These are phyloP conservation scores for Rhododendron vialii DNA, from an alignment of 148 eudicot genomes.

Conservation along the genomic window DNA sequence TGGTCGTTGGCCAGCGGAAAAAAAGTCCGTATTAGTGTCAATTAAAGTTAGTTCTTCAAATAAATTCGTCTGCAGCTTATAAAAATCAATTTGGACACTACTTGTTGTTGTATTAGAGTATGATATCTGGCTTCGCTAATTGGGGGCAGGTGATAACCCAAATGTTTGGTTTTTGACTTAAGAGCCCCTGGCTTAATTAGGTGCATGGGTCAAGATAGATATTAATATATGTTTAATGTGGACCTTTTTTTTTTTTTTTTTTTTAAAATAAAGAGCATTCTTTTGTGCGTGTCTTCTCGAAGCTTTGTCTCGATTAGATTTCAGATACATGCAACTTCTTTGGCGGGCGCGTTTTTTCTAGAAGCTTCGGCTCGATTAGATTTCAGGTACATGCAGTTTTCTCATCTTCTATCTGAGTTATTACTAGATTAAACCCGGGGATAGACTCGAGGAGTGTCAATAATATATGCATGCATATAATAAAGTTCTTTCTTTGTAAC, in stretches of 20 bases:
- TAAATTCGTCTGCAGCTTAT: neutral
- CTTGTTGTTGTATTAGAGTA: neutral
- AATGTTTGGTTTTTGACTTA: conserved; percentile 11
- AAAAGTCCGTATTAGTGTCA: neutral
- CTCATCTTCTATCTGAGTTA: neutral
- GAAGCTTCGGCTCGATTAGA: neutral
- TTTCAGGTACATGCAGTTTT: neutral
- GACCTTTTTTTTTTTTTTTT: neutral
- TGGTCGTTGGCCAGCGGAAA: neutral
- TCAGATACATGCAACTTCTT: neutral
- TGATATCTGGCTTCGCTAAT: neutral
- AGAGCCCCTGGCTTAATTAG: neutral
- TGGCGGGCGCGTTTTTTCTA: neutral
- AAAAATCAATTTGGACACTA: neutral
- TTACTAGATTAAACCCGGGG: neutral
- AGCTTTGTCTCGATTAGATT: neutral
- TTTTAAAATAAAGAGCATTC: neutral
- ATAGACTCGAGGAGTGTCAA: neutral
- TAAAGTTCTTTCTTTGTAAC: neutral
- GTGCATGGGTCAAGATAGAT: neutral
- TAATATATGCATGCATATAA: neutral
- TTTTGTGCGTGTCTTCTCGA: neutral
- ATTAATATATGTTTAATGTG: no score
- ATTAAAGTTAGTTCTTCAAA: neutral
- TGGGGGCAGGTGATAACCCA: conserved; percentile 9